Base-by-base conservation (phyloP, 1,284 basidiomycete genomes). In the Boletus sp. region DNA sequence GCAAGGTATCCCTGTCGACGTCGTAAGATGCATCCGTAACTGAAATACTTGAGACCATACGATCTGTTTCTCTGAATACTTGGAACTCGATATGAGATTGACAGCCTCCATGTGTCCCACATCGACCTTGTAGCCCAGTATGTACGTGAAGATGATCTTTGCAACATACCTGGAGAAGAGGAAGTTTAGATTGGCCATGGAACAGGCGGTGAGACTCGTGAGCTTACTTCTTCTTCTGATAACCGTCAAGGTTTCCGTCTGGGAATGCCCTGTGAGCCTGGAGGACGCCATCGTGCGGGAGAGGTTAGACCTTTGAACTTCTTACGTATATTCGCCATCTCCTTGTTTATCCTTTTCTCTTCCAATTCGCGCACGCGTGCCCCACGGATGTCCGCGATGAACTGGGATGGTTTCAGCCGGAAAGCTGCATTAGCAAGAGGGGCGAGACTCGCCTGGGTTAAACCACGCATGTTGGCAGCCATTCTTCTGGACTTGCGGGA, bases 1-100 rank as follows among this genome's bases (percentile, higher is more conserved):
- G 96, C 96, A 37, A 99, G 84, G 70, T 99, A 99, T 32, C 96
- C 95, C 94, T 63, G 44, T 44, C 35, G 91, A 61, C 6, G 34
- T 48, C 49, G 53, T 60, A 53, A 44, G 43, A 36, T 44, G 38
- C n/a, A 50, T 36, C 40, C 35, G 4, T 34, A 38, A 44, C 4
- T 0, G 13, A 22, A 41, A 44, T 1, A 17, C 8, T 48, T 48
- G 23, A 34, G 48, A 26, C 35, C 90, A 60, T 65, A 95, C 95
- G 57, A 99, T 99, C 72, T 99, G 96, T 72, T 99, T 99, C 73
- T 99, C 96, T 60, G 90, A 94, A 68, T 99, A 99, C 65, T 96
- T 98, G 38, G 82, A 73, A 64, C 91, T 94, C 32, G 94, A 89
- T 59, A 99, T 97, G 57, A 99, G 79, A 69, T 99, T 97, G 59